These are phyloP conservation scores for Cyclotella cryptica DNA, from an alignment of 108 stramenopile species.

Conservation along the genomic window DNA sequence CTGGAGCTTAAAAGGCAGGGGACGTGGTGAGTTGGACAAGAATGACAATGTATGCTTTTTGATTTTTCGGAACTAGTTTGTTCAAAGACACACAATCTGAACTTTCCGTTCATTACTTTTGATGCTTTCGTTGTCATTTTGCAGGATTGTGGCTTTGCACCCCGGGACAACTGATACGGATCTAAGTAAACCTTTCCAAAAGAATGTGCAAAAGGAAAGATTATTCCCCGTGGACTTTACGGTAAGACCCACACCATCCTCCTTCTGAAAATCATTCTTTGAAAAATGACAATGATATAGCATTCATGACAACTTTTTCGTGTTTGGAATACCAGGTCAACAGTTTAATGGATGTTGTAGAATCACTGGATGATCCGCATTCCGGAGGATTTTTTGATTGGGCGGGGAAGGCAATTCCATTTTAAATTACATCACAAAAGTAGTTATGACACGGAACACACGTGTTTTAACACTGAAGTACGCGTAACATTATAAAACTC, in stretches of 20 bases:
- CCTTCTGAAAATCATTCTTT: not conserved
- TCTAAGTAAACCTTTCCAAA: slow-evolving; percentile 89
- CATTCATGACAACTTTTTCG: not conserved
- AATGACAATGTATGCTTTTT: no score
- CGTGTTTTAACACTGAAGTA: no score
- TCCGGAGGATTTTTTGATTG: slow-evolving; percentile 46
- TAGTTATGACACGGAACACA: not conserved
- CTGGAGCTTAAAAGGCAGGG: slow-evolving; percentile 80
- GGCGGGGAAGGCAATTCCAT: slow-evolving; percentile 44
- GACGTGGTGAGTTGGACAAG: slow-evolving; percentile 37
- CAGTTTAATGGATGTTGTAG: slow-evolving; percentile 28
- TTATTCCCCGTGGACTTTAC: slow-evolving; percentile 75
- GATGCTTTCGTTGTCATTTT: not conserved
- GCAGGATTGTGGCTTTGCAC: slow-evolving; percentile 75
- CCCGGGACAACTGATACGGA: slow-evolving; percentile 95
- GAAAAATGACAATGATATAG: not conserved
- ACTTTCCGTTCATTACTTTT: not conserved
- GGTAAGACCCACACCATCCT: not conserved
- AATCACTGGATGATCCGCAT: slow-evolving; percentile 29
- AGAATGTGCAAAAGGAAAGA: slow-evolving; percentile 76
- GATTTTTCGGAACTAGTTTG: no score
- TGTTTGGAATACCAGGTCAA: slow-evolving; percentile 16
- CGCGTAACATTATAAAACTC: no score
- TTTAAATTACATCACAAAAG: not conserved
- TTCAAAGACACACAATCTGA: not conserved